Conservation (phyloP, 441 rosid genomes). For the Syzygium syzygioides region DNA sequence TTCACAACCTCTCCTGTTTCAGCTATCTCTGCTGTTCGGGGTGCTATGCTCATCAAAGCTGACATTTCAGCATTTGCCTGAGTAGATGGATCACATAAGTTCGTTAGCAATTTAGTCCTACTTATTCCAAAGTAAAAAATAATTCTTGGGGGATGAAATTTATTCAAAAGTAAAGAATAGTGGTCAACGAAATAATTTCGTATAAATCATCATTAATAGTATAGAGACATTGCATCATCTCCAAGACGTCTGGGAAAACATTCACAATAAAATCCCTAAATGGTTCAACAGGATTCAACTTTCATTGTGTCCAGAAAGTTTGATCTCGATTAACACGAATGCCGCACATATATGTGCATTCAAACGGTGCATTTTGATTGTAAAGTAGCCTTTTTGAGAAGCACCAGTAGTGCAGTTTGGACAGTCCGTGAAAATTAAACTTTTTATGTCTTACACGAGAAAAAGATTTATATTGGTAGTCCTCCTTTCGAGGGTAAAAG, state of each 20-base stretch:
- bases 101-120: neutral
- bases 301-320: neutral
- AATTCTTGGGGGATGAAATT: neutral
- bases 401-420: neutral
- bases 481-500: neutral
- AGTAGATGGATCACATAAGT: neutral
- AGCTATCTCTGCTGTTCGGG: constrained; percentile 75
- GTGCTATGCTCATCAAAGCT: constrained; percentile 72
- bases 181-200: neutral
- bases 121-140: neutral
- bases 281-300: neutral
- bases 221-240: neutral
- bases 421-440: neutral
- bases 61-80: constrained; percentile 91
- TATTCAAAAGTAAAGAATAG: neutral
- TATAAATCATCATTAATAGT: neutral
- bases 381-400: neutral
- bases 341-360: neutral
- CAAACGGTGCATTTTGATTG: neutral
- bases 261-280: neutral
- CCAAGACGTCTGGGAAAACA: neutral
- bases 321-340: neutral
- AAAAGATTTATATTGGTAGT: neutral
- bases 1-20: constrained; percentile 81
- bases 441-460: neutral